A percentile compares a stretch with the other conserved stretches of the same genome.
Evolutionary conservation across 441 rosid species (phyloP).

Genomic region (Corymbia citriodora): DNA sequence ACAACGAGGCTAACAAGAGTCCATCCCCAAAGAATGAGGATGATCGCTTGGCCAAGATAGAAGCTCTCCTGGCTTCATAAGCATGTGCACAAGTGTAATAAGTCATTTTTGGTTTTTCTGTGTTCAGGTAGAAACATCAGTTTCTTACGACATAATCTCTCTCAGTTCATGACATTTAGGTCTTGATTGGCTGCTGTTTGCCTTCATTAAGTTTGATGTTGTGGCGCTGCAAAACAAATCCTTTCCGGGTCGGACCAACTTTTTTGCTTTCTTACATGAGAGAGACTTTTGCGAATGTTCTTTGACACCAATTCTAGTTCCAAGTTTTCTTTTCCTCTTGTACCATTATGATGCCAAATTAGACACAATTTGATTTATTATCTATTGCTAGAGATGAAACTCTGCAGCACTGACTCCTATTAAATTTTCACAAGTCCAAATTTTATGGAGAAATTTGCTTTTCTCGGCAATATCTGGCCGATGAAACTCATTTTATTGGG

Average conservation of each 20-base stretch:
- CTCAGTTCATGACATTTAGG: background rate
- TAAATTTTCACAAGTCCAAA: background rate
- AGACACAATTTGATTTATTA: background rate
- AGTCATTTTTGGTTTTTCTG: background rate
- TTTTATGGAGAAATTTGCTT: background rate
- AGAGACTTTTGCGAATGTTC: background rate
- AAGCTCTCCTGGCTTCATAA: conserved; percentile 74
- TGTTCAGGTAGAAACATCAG: background rate
- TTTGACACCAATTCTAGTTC: background rate
- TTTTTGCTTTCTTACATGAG: background rate
- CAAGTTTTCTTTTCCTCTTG: background rate
- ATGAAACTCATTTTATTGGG: background rate
- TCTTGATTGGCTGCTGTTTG: background rate
- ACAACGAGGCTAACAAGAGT: conserved; percentile 65
- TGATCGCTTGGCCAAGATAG: conserved; percentile 86
- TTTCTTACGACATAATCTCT: background rate
- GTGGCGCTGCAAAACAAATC: background rate
- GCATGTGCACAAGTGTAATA: background rate
- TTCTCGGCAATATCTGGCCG: background rate
- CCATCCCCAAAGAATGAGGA: conserved; percentile 66
- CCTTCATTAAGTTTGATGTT: background rate
- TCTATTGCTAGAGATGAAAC: background rate
- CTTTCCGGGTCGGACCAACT: background rate
- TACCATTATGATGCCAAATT: background rate
- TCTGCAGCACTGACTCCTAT: background rate